These are phyloP conservation scores for Lantana camara DNA, from an alignment of 257 asterid genomes.

Conservation along the genomic window DNA sequence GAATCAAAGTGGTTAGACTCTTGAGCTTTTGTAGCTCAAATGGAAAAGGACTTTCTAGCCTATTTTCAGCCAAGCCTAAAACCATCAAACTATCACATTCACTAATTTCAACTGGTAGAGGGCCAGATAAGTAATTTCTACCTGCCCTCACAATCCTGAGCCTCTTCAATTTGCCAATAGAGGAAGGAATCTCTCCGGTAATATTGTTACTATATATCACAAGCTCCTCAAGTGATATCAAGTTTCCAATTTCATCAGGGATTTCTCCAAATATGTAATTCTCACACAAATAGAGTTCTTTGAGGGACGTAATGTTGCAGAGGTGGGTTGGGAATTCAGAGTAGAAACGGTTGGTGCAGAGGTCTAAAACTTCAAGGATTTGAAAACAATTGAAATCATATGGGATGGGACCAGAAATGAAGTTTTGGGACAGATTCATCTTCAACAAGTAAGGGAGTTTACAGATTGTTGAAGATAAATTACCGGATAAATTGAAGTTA, in stretches of 20 bases:
- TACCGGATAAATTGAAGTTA: constrained; percentile 65
- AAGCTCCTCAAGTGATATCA: constrained; percentile 72
- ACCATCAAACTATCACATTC: constrained; percentile 65
- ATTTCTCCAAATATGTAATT: constrained; percentile 71
- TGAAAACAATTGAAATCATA: constrained; percentile 43
- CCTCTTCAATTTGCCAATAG: constrained; percentile 56
- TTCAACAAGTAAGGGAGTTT: constrained; percentile 53
- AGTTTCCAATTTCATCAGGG: constrained; percentile 54
- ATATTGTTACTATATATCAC: constrained; percentile 78
- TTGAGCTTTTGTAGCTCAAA: constrained; percentile 55
- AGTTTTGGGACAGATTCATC: constrained; percentile 62
- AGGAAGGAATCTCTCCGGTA: constrained; percentile 64
- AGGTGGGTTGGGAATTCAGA: constrained; percentile 54
- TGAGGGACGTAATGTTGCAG: constrained; percentile 53
- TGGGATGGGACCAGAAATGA: constrained; percentile 75
- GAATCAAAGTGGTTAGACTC: constrained; percentile 54
- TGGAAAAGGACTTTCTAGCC: constrained; percentile 70
- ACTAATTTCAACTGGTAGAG: constrained; percentile 58
- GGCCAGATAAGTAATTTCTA: constrained; percentile 60
- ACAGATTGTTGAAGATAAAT: constrained; percentile 59
- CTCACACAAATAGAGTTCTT: constrained; percentile 70
- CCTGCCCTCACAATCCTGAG: constrained; percentile 75
- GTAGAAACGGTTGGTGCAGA: constrained; percentile 74
- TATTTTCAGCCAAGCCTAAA: constrained; percentile 72
- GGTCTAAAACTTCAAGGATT: constrained; percentile 60